A percentile compares a stretch with the other conserved stretches of the same genome.
phyloP scores from a whole-genome alignment of 1,284 basidiomycete species.

The Melanopsichium pennsylvanicum region DNA sequence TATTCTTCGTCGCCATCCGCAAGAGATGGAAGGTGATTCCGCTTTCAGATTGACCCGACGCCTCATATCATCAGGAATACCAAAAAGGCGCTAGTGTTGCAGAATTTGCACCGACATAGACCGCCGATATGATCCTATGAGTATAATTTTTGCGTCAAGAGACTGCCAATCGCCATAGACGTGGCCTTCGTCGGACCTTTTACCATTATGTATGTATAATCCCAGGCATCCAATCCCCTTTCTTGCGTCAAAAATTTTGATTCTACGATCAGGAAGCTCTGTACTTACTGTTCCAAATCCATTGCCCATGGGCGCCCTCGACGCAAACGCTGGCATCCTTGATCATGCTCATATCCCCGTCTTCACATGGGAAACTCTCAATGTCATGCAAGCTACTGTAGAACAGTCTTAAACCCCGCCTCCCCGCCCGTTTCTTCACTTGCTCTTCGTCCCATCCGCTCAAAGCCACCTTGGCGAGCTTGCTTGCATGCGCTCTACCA shows the following conservation, averaged over 20 bases:
- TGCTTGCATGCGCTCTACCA: conserved; percentile 13
- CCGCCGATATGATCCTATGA: neutral
- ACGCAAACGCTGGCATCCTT: conserved; percentile 82
- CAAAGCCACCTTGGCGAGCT: conserved; percentile 18
- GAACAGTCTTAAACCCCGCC: conserved; percentile 73
- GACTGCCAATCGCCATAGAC: conserved; percentile 8
- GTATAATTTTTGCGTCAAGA: conserved; percentile 16
- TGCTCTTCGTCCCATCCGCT: conserved; percentile 22
- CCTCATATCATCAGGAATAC: conserved; percentile 22
- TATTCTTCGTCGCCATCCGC: too few relatives aligned
- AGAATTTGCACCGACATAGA: neutral
- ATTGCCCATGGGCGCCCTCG: conserved; percentile 84
- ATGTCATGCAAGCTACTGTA: conserved; percentile 92
- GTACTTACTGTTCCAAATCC: conserved; percentile 70
- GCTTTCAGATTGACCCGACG: too few relatives aligned
- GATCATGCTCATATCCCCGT: conserved; percentile 79
- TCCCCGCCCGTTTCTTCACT: conserved; percentile 26
- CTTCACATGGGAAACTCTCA: conserved; percentile 87
- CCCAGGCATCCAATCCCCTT: conserved; percentile 16
- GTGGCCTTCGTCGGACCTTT: conserved; percentile 57
- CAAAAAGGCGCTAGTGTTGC: neutral
- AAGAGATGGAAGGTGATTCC: too few relatives aligned
- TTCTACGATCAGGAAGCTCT: too few relatives aligned
- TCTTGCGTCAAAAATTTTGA: too few relatives aligned
- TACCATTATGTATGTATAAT: conserved; percentile 47